Percentiles rank a stretch among this genome's conserved stretches.
These are phyloP conservation scores for Monotropa hypopitys DNA, from an alignment of 179 eudicot genomes.

Conservation along the genomic window DNA sequence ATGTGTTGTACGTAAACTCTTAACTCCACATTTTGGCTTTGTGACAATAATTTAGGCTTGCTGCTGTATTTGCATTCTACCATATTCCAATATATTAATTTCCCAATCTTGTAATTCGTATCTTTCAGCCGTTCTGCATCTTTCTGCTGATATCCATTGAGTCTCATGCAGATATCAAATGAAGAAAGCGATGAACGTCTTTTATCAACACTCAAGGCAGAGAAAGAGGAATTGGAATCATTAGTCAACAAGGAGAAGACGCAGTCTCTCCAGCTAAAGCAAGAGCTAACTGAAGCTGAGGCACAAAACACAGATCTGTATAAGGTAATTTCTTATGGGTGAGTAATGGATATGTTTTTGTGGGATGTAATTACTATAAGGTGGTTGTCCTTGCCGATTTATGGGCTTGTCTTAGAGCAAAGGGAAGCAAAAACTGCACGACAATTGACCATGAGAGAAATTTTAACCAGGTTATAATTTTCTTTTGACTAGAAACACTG, in stretches of 20 bases:
- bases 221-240: conserved; percentile 67
- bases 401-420: neutral
- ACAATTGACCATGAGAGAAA: neutral
- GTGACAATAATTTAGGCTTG: neutral
- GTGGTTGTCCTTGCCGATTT: neutral
- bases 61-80: neutral
- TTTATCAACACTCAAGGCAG: conserved; percentile 48
- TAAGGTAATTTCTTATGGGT: conserved; percentile 39
- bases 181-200: conserved; percentile 38
- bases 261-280: conserved; percentile 62
- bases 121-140: neutral
- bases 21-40: neutral
- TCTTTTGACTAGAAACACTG: neutral
- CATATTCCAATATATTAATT: neutral
- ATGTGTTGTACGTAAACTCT: neutral
- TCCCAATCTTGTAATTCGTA: conserved; percentile 2
- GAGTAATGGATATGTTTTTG: neutral
- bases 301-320: conserved; percentile 59
- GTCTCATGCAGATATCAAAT: conserved; percentile 37
- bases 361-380: neutral
- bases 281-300: conserved; percentile 77
- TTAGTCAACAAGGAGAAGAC: conserved; percentile 51
- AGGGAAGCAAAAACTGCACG: neutral
- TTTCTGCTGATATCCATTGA: neutral
- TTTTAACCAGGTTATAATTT: neutral